Base-by-base conservation (phyloP, 345 rosid species). In the Murraya paniculata region DNA sequence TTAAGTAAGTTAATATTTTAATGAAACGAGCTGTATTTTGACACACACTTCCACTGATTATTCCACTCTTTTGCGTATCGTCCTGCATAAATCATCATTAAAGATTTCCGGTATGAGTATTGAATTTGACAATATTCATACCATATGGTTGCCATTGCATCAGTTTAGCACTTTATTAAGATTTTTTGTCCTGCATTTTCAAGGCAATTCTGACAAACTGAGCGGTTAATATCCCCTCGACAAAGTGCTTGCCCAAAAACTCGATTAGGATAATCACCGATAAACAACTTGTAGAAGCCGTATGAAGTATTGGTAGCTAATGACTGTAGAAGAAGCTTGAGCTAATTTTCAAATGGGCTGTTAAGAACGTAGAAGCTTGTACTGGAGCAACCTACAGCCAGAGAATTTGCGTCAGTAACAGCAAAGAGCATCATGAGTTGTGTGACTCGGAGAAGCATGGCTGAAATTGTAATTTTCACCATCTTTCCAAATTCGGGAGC, bases 191-290 rank as follows among this genome's bases (percentile, higher is more conserved):
- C 39, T 70, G 88, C 88, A 14, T 45, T 78, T 4, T 70, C 30
- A 9, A 87, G 35, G 33, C 87, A 87, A 57, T 16, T n/a, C 74
- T 33, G 79, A 33, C 88, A 87, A 7, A 24, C 50, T 7, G 64
- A 10, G 16, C 70, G 30, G 75, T 45, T 65, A 41, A 66, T 66
- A 33, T 82, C 88, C 2, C 86, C 88, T 48, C 82, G 71, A 65
- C 88, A 85, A 18, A 82, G 67, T 5, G 84, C 86, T 60, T 76
- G 82, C 11, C 86, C 86, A 53, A 82, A 60, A 58, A 83, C 81
- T 73, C 4, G 50, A 25, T 76, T 4, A 5, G 5, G 64, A 19
- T 7, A 8, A 30, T 83, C 74, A 27, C 84, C 88, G 28, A 36
- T 4, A 1, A 61, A 75, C 24, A 36, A 68, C 31, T 68, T 38